Conservation (phyloP, 805 yeast genomes). For the Candida nitratophila region DNA sequence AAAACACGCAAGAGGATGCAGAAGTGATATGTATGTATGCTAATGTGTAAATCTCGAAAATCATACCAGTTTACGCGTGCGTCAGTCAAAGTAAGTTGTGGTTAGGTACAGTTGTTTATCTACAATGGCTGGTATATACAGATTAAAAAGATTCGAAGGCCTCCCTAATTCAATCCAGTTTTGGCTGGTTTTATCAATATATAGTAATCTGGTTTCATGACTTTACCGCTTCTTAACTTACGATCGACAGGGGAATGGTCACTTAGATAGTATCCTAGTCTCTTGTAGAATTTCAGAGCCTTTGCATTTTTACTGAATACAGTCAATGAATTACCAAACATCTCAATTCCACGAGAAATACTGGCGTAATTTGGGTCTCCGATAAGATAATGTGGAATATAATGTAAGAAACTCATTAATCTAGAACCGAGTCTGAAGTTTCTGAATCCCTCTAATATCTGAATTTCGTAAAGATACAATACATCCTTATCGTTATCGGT, state of each 20-base stretch:
- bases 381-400: slow-evolving; percentile 17
- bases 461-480: slow-evolving; percentile 53
- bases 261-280: slow-evolving; percentile 31
- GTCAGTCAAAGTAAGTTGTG: no score
- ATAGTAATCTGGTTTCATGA: slow-evolving; percentile 38
- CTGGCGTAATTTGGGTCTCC: slow-evolving; percentile 1
- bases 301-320: slow-evolving; percentile 40
- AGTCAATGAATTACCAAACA: slow-evolving; percentile 35
- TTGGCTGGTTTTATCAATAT: slow-evolving; percentile 16
- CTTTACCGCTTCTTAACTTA: slow-evolving; percentile 31
- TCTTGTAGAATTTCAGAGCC: slow-evolving; percentile 38
- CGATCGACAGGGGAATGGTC: slow-evolving; percentile 39
- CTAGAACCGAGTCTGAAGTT: slow-evolving; percentile 30
- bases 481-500: slow-evolving; percentile 31
- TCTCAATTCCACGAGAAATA: neutral
- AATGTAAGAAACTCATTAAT: slow-evolving; percentile 31
- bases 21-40: no score
- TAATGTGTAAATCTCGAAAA: no score
- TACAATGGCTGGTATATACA: no score
- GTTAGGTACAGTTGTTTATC: no score
- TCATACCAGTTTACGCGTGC: no score
- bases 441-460: slow-evolving; percentile 31
- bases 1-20: no score
- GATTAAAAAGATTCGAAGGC: no score
- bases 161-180: neutral